phyloP scores from a whole-genome alignment of 108 stramenopile genomes.

The Heterococcus sp. region DNA sequence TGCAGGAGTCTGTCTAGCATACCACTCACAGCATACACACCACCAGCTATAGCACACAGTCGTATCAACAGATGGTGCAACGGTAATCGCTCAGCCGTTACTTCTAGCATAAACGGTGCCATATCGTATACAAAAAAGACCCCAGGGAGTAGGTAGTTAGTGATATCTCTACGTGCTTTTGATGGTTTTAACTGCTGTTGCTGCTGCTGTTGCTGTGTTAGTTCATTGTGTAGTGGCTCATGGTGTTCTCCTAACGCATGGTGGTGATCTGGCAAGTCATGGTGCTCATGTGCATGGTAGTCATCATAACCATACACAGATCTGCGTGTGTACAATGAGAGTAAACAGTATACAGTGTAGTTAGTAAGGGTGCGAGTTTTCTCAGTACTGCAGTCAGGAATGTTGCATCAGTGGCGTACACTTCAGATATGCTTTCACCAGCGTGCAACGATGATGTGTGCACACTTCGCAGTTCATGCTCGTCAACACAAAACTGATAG shows the following conservation, averaged over 20 bases:
- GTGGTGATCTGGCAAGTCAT: slow-evolving; percentile 3
- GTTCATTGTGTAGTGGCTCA: not conserved
- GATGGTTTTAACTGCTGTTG: not conserved
- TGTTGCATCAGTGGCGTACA: too few species aligned
- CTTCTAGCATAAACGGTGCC: slow-evolving; percentile 92
- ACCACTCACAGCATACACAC: slow-evolving; percentile 77
- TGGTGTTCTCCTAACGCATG: slow-evolving; percentile 6
- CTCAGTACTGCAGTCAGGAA: not conserved
- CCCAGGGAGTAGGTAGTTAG: slow-evolving; percentile 71
- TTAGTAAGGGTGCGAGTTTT: not conserved
- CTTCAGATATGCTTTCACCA: too few species aligned
- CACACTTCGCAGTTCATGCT: too few species aligned
- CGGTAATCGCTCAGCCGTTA: slow-evolving; percentile 63
- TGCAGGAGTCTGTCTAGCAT: slow-evolving; percentile 43
- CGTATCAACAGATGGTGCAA: slow-evolving; percentile 82
- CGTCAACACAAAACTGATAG: not conserved
- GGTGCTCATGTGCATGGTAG: slow-evolving; percentile 6
- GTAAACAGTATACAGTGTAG: too few species aligned
- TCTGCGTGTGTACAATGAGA: not conserved
- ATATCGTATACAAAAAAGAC: slow-evolving; percentile 98
- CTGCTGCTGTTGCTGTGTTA: not conserved
- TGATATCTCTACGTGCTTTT: too few species aligned
- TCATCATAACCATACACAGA: not conserved
- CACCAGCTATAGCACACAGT: slow-evolving; percentile 89
- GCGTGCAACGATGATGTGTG: too few species aligned